Base-by-base conservation (phyloP, 2,329 filamentous ascomycete species). In the Akanthomyces dipterigenus region DNA sequence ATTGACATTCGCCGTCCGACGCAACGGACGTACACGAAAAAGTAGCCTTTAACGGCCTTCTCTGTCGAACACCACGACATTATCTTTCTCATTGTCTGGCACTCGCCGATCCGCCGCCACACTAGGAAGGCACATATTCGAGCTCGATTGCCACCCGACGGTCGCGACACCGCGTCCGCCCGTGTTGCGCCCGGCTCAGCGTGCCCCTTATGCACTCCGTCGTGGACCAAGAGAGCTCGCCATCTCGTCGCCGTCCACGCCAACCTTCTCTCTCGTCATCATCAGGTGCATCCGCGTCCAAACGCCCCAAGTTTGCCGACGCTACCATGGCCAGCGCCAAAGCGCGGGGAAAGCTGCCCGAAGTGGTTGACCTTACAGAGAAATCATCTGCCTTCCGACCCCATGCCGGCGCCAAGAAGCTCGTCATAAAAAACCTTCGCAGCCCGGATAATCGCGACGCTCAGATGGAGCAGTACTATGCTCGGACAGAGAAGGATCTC, bases 371-470 rank as follows among this genome's bases (percentile, higher is more conserved):
- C 63, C 67, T 74, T 26, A 71, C 72, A 48, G 67, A 68, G 62
- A 65, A 63, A 26, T 70, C 73, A 22, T 72, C 75, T 38, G 74
- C 77, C 55, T 90, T 93, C 70, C 89, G 88, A 67, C 87, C 91
- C 14, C 86, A 90, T 68, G 80, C 82, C 12, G 92, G 91, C 36
- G 87, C 91, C 22, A 93, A 89, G 79, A 93, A 89, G 75, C 83
- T 99, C 50, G 84, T 93, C n/a, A 90, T 99, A 68, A 96, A 96
- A 82, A 98, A 97, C 72, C 82, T 97, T 65, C 86, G 88, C 63
- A 82, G 83, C 1, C 81, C 81, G 20, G 76, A 82, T n/a, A 81
- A 82, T 62, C 71, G 75, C 43, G 70, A 76, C 57, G 79, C 83
- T 60, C 85, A 91, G 67, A 83, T 89, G 22, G 86, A 89, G 64